Evolutionary conservation across 192 early-diverging fungal genomes (phyloP).

Genomic region (Backusella psychrophila): DNA sequence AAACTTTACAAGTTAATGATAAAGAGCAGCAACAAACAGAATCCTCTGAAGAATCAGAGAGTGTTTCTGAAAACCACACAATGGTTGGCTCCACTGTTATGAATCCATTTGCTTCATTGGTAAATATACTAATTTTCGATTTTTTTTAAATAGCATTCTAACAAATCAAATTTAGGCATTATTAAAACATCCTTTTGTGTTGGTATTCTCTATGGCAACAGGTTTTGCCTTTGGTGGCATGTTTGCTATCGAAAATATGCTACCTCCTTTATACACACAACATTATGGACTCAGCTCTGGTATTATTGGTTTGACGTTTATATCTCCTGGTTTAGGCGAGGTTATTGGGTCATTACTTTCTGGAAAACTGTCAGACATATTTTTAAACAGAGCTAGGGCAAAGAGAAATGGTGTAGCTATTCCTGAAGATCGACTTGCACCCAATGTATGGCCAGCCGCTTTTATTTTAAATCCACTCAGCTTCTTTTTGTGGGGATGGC

Average conservation of each 20-base stretch:
- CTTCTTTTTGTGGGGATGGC: constrained; percentile 43
- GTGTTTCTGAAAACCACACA: background rate
- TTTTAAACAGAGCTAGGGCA: constrained; percentile 22
- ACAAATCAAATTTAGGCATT: constrained; percentile 18
- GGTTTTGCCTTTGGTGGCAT: constrained; percentile 49
- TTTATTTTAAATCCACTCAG: constrained; percentile 40
- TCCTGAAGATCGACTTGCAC: constrained; percentile 31
- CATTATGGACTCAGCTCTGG: constrained; percentile 26
- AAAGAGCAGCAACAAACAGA: background rate
- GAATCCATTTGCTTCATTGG: background rate
- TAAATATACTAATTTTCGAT: background rate
- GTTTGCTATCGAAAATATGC: constrained; percentile 44
- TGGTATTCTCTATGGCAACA: constrained; percentile 38
- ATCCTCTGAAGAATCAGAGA: background rate
- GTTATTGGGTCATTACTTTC: constrained; percentile 31
- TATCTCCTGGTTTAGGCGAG: constrained; percentile 34
- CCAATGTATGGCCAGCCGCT: constrained; percentile 24
- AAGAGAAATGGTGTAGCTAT: constrained; percentile 19
- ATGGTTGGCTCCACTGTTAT: constrained; percentile 30
- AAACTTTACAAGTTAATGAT: background rate
- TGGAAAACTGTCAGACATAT: constrained; percentile 30
- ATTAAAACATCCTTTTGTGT: constrained; percentile 43
- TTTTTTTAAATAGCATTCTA: background rate
- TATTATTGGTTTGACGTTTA: constrained; percentile 32
- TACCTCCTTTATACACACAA: constrained; percentile 25